Evolutionary conservation across 2,329 filamentous ascomycete genomes (phyloP).

Genomic region (Hypomyces rosellus): DNA sequence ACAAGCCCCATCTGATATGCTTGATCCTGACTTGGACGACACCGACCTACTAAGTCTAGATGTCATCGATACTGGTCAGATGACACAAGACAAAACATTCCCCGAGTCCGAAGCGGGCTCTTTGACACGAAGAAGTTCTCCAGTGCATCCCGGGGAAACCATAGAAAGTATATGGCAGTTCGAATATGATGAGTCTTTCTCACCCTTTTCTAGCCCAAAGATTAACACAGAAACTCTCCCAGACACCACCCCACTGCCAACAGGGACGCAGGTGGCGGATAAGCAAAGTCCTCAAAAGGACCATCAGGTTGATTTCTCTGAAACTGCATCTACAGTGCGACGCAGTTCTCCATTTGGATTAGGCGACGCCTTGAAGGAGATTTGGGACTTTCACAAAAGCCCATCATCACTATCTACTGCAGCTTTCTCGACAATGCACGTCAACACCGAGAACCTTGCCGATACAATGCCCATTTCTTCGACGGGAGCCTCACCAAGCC

Average conservation of each 20-base stretch:
- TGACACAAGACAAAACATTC: conserved; percentile 11
- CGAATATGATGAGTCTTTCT: conserved; percentile 14
- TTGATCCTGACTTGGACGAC: conserved; percentile 21
- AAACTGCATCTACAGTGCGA: conserved; percentile 28
- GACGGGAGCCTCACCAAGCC: conserved; percentile 3
- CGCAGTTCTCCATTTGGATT: conserved; percentile 25
- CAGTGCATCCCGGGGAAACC: conserved; percentile 13
- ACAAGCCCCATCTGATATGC: neutral
- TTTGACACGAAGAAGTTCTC: conserved; percentile 25
- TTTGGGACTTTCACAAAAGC: conserved; percentile 15
- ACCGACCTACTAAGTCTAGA: conserved; percentile 17
- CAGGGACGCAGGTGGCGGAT: neutral
- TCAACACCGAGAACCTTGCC: conserved; percentile 3
- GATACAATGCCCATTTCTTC: neutral
- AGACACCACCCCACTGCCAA: conserved; percentile 25
- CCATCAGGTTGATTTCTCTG: conserved; percentile 25
- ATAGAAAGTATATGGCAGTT: conserved; percentile 19
- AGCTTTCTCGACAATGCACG: neutral
- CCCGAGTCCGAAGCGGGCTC: conserved; percentile 25
- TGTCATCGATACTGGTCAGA: neutral
- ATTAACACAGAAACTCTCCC: conserved; percentile 21
- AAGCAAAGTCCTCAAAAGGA: neutral
- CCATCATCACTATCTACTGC: conserved; percentile 5
- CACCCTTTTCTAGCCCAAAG: conserved; percentile 23
- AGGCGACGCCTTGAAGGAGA: conserved; percentile 8